Percentiles rank a stretch among this genome's conserved stretches.
Evolutionary conservation across 768 basidiomycete genomes (phyloP).

Genomic region (Lactarius pseudohatsudake): DNA sequence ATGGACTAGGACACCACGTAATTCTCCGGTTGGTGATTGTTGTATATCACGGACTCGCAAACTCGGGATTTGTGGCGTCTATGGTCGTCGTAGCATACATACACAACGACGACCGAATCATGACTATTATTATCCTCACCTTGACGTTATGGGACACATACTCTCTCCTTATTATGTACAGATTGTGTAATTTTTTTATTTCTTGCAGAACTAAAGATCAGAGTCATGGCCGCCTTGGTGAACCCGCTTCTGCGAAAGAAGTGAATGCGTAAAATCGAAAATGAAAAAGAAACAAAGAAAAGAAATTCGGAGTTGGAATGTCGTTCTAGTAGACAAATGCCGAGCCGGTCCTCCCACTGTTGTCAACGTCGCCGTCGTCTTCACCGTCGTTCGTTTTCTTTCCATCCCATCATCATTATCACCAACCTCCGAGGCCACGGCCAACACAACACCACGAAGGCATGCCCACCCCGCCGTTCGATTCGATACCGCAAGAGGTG

Average conservation of each 20-base stretch:
- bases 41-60: conserved; percentile 5
- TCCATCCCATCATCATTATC: background rate
- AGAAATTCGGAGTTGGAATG: conserved; percentile 23
- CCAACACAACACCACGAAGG: conserved; percentile 1
- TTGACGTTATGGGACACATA: background rate
- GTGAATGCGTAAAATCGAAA: background rate
- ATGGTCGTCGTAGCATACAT: background rate
- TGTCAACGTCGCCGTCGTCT: background rate
- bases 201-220: background rate
- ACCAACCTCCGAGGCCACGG: background rate
- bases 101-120: background rate
- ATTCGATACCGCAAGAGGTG: conserved; percentile 69
- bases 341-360: background rate
- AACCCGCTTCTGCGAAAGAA: background rate
- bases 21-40: conserved; percentile 8
- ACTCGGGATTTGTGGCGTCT: conserved; percentile 19
- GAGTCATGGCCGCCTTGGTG: background rate
- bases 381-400: background rate
- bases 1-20: conserved; percentile 13
- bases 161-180: conserved; percentile 11
- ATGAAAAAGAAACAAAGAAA: background rate
- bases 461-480: conserved; percentile 38
- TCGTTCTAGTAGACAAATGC: conserved; percentile 14
- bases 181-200: background rate
- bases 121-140: conserved; percentile 2